Evolutionary conservation across 140 eudicot species (phyloP), one percentile per base, ranked within the genome.

Genomic region (Stevia rebaudiana): DNA sequence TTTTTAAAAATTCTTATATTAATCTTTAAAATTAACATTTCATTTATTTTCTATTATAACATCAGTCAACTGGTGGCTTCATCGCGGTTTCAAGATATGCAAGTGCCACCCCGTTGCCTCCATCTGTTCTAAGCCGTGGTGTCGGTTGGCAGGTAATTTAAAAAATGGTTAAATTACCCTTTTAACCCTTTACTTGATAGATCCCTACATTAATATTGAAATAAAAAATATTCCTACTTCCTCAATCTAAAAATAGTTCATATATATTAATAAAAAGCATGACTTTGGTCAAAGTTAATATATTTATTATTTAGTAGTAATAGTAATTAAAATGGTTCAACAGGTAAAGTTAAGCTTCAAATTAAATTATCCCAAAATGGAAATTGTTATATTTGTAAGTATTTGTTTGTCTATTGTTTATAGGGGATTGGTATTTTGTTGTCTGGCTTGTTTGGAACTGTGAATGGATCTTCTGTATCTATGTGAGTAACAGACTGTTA

Each of bases 81-180:
- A 79, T 86, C 36, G 95, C 87, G 24, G 94, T 80, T 33, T 80
- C 95, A 30, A 79, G 95, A 76, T 81, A 74, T 74, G 94, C 97
- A 11, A 89, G 97, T 73, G 95, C 97, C 17, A 89, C 95, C 7
- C 92, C 86, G 4, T 48, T 89, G 81, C 97, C 97, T 23, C 89
- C 97, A 40, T 89, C 97, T 28, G 76, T 89, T 70, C 86, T 89
- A 58, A 86, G 97, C 80, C 95, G 97, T 46, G 97, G 97, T 51
- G 81, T 89, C 11, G 97, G 97, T 50, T 89, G 97, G 97, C 97
- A 86, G 97, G 97, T 89, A 81, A 8, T 10, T 58, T n/a, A 33
- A 13, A 58, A 18, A 35, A 44, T 58, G 60, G 41, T 18, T 19
- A 8, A 13, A 1, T 11, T n/a, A 42, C 37, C 24, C 25, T 65